A percentile compares a stretch with the other conserved stretches of the same genome.
Evolutionary conservation across 2,329 filamentous ascomycete species (phyloP).

Genomic region (Diplodia intermedia): DNA sequence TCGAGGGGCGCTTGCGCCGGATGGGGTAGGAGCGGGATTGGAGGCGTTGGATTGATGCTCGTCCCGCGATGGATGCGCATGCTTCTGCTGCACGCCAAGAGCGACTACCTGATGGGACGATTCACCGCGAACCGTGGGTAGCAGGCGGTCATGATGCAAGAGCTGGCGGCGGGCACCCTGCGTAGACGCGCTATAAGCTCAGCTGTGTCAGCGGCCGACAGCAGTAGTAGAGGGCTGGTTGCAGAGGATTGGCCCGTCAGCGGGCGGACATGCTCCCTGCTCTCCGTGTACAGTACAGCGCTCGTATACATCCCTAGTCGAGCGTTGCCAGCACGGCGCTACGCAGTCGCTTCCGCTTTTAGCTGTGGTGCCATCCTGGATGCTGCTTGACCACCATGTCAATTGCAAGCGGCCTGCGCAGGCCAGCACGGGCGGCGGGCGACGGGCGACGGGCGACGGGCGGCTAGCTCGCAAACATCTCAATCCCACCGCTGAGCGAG

Average conservation of each 20-base stretch:
- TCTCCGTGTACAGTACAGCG: background rate
- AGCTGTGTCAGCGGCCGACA: background rate
- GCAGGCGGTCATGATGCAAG: background rate
- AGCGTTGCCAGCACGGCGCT: constrained; percentile 12
- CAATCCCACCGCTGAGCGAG: background rate
- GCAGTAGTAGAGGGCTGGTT: background rate
- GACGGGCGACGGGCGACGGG: no score
- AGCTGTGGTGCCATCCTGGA: constrained; percentile 1
- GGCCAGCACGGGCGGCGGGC: no score
- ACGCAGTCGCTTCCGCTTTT: background rate
- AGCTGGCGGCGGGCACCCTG: background rate
- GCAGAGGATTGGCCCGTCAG: background rate
- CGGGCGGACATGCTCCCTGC: background rate
- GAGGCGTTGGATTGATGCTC: constrained; percentile 11
- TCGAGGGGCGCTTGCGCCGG: background rate
- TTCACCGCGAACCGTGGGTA: constrained; percentile 1
- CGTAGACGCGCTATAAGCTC: background rate
- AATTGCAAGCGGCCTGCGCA: background rate
- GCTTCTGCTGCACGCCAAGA: constrained; percentile 27
- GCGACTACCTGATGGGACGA: background rate
- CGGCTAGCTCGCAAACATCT: constrained; percentile 1
- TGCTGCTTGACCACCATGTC: background rate
- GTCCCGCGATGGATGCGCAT: constrained; percentile 6
- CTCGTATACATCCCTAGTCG: background rate
- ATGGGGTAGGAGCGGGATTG: constrained; percentile 4